Evolutionary conservation across 208 protist species (phyloP), one percentile per base, ranked within the genome.

Genomic region (Eutreptiella sp.): DNA sequence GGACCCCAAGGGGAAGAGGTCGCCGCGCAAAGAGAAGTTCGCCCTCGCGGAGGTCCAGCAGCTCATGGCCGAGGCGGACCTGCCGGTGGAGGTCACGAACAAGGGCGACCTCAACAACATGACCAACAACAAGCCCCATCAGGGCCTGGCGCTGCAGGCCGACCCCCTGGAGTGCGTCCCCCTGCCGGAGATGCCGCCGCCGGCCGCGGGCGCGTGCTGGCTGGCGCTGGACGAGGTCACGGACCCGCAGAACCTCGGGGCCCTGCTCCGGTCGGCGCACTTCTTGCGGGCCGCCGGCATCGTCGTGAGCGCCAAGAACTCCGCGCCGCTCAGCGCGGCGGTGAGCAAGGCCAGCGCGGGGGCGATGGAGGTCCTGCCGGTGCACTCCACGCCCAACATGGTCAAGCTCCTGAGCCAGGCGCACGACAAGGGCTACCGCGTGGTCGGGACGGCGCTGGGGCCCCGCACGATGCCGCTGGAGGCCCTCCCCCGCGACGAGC

Each of bases 211-310:
- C n/a, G n/a, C n/a, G n/a, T n/a, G n/a, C n/a, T n/a, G n/a, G 55
- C 55, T 62, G 16, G 39, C 42, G n/a, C 45, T 62, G 5, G 55
- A 62, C 45, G 55, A 62, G 38, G 52, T 58, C 24, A 58, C 21
- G 24, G 55, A 62, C 45, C 55, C 55, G 38, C 39, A 53, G 41
- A 62, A 62, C 23, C 41, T 62, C 24, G 55, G 55, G 24, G 38
- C 55, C 21, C 33, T 62, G 24, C 55, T 62, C 28, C 55, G 55
- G 28, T 52, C 55, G 9, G 55, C 55, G 4, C 19, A 27, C 55
- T 52, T 62, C 42, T 41, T 62, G 16, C 34, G 55, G 21, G 55
- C 33, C 3, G 39, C 1, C 19, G 55, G 55, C 32, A 41, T 62
- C 5, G 16, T 62, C 19, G 55, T 62, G 27, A 35, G 24, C 4